phyloP scores from a whole-genome alignment of 2,329 filamentous ascomycete genomes.

The Diaporthe sp. region DNA sequence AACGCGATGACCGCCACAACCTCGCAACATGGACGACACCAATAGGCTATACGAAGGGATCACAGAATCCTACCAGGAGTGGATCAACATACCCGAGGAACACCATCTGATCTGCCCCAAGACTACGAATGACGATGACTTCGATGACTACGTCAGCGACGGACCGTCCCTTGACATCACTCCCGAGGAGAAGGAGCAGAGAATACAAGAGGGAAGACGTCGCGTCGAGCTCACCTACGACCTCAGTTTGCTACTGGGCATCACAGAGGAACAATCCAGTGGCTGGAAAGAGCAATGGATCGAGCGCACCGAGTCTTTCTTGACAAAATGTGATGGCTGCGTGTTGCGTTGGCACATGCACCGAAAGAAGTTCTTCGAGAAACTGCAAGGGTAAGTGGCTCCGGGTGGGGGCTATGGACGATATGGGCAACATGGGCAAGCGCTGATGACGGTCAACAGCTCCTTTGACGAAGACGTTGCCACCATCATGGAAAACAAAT shows the following conservation, averaged over 20 bases:
- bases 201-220: constrained; percentile 67
- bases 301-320: constrained; percentile 67
- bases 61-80: constrained; percentile 44
- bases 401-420: background rate
- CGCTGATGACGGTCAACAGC: constrained; percentile 13
- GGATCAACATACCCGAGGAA: constrained; percentile 55
- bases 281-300: constrained; percentile 73
- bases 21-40: constrained; percentile 47
- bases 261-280: constrained; percentile 72
- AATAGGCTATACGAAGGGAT: constrained; percentile 48
- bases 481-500: constrained; percentile 56
- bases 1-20: constrained; percentile 36
- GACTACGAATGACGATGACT: constrained; percentile 70
- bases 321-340: constrained; percentile 78
- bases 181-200: constrained; percentile 63
- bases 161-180: constrained; percentile 63
- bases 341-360: constrained; percentile 81
- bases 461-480: constrained; percentile 58
- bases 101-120: constrained; percentile 79
- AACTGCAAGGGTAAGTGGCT: constrained; percentile 69
- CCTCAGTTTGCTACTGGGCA: constrained; percentile 78
- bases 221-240: constrained; percentile 75
- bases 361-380: constrained; percentile 73
- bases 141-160: constrained; percentile 73
- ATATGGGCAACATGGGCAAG: background rate